Base-by-base conservation (phyloP, 805 yeast genomes). In the Candida saitoana region DNA sequence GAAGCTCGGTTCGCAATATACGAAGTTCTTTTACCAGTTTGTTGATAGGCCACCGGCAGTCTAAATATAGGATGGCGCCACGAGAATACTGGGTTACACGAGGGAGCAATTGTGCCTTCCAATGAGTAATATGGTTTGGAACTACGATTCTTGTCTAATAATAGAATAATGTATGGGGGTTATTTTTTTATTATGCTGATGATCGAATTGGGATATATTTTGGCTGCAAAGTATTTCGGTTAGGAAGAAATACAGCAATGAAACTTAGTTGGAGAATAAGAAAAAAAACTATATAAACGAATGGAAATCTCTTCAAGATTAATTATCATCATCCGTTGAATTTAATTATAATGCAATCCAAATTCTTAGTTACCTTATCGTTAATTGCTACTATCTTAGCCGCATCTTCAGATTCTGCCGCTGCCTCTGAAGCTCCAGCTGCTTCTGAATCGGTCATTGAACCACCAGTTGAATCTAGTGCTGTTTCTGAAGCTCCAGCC, bases 401-500 rank as follows among this genome's bases (percentile, higher is more conserved):
- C 18, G 37, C 27, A 7, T 22, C 27, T 11, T 22, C 27, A 7
- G 27, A 22, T 7, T 7, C 27, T 22, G 27, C 11, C 27, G 27
- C 46, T 12, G 5, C 41, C 3, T 18, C 38, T 22, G 27, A 7
- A 7, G 6, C 27, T 11, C 27, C 27, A 7, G 27, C 27, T 22
- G 27, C 27, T 7, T 22, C 27, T 7, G 27, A 22, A 22, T 22
- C 27, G 9, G 27, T 11, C n/a, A n/a, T n/a, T n/a, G n/a, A n/a
- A n/a, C n/a, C n/a, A 7, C 27, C 27, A 22, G 27, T 22, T 11
- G 27, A 6, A 7, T 22, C 27, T 19, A 20, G 14, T 30, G 9
- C 14, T 14, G 15, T 16, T 12, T 12, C 36, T 15, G 36, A 18
- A 14, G 47, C 40, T 29, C 24, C 40, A 9, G 25, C 36, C 16